Evolutionary conservation across 83 land plant genomes (phyloP).

Genomic region (Isoetes engelmannii): DNA sequence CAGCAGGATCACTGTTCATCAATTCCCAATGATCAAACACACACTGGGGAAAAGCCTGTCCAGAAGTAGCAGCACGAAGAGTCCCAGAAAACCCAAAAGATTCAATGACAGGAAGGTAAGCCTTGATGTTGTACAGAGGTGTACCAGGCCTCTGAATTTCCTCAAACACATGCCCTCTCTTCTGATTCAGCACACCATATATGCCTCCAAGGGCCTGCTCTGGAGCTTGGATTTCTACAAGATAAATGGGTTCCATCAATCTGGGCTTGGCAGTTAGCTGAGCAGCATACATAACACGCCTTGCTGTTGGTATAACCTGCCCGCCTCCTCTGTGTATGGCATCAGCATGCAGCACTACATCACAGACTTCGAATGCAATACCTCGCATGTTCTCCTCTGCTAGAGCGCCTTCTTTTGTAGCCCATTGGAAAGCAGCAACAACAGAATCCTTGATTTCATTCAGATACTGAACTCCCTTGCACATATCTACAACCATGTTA

Average conservation of each 20-base stretch:
- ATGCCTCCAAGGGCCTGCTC: conserved; percentile 44
- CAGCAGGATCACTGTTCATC: conserved; percentile 47
- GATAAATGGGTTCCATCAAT: conserved; percentile 37
- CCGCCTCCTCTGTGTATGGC: conserved; percentile 18
- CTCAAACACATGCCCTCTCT: conserved; percentile 42
- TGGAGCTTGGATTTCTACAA: conserved; percentile 39
- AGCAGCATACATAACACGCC: conserved; percentile 4
- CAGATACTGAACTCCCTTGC: conserved; percentile 27
- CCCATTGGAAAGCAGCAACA: conserved; percentile 24
- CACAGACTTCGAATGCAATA: background rate
- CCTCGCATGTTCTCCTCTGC: conserved; percentile 14
- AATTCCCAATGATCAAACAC: conserved; percentile 63
- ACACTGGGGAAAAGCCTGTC: conserved; percentile 61
- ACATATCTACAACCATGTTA: conserved; percentile 35
- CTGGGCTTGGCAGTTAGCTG: conserved; percentile 36
- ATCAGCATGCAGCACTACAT: conserved; percentile 6
- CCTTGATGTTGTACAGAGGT: conserved; percentile 51
- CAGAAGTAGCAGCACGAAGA: conserved; percentile 54
- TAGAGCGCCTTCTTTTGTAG: conserved; percentile 16
- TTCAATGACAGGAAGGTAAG: conserved; percentile 47
- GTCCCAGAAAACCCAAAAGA: conserved; percentile 46
- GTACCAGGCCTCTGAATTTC: conserved; percentile 39
- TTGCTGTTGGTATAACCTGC: conserved; percentile 4
- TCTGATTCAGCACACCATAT: conserved; percentile 37
- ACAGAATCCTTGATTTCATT: conserved; percentile 17